Conservation (phyloP, 208 protist genomes). For the Angomonas ambiguus region DNA sequence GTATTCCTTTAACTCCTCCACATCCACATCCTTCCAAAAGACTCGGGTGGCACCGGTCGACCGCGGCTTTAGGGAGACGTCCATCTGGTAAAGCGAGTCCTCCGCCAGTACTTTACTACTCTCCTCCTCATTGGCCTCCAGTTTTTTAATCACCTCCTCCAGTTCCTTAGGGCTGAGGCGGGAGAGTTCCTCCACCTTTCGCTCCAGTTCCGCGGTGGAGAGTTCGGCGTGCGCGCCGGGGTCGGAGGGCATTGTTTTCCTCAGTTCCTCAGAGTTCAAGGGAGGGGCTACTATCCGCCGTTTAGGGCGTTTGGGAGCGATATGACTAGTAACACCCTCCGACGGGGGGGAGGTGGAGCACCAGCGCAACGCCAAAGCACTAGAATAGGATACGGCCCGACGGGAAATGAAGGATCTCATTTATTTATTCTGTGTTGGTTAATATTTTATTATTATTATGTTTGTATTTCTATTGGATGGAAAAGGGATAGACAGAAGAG, state of each 20-base stretch:
- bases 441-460: constrained; percentile 2
- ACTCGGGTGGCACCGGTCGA: constrained; percentile 60
- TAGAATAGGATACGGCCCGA: background rate
- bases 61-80: constrained; percentile 76
- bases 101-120: constrained; percentile 73
- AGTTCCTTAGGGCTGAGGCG: constrained; percentile 67
- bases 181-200: constrained; percentile 76
- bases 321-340: constrained; percentile 15
- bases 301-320: constrained; percentile 61
- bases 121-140: constrained; percentile 63
- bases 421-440: background rate
- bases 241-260: constrained; percentile 61
- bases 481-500: background rate
- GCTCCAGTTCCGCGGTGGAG: constrained; percentile 80
- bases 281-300: constrained; percentile 38
- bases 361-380: background rate
- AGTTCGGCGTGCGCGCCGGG: constrained; percentile 80
- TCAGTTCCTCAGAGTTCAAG: constrained; percentile 54
- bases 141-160: constrained; percentile 47
- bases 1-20: constrained; percentile 50
- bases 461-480: background rate
- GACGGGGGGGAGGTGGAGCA: background rate
- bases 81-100: constrained; percentile 90
- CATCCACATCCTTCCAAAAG: constrained; percentile 87
- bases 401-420: background rate